Evolutionary conservation across 148 eudicot species (phyloP).

Genomic region (Silene conica): DNA sequence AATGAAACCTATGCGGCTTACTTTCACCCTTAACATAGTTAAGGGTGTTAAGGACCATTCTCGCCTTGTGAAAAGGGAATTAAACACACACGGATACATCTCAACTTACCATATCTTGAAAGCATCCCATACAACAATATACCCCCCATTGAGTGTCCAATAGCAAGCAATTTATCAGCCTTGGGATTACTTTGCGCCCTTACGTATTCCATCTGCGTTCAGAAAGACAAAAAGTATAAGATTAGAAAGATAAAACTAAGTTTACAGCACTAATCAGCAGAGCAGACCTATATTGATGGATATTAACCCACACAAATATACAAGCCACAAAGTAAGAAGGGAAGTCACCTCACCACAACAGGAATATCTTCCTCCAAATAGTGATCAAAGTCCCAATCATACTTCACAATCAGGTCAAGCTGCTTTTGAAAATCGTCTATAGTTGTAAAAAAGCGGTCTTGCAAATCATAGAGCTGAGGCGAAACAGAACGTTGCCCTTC

Average conservation of each 20-base stretch:
- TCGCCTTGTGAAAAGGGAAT: neutral
- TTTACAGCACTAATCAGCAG: neutral
- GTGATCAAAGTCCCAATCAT: conserved; percentile 97
- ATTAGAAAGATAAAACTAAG: neutral
- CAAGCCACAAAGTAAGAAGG: conserved; percentile 30
- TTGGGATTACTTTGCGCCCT: conserved; percentile 64
- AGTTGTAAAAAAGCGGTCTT: conserved; percentile 64
- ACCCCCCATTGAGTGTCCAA: conserved; percentile 99
- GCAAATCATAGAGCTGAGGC: conserved; percentile 75
- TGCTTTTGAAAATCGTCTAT: conserved; percentile 91
- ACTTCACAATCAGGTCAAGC: conserved; percentile 80
- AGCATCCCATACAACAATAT: conserved; percentile 89
- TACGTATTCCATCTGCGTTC: conserved; percentile 79
- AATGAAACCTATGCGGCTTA: too few species aligned
- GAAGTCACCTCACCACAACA: conserved; percentile 97
- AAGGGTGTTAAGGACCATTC: too few species aligned
- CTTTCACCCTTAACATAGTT: too few species aligned
- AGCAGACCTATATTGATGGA: neutral
- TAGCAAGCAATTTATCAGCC: conserved; percentile 84
- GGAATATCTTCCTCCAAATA: conserved; percentile 95
- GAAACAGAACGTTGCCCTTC: conserved; percentile 92
- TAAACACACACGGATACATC: conserved; percentile 1
- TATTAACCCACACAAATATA: neutral
- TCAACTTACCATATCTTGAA: conserved; percentile 63
- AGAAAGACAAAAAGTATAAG: conserved; percentile 1